Percentiles rank a stretch among this genome's conserved stretches.
phyloP scores from a whole-genome alignment of 805 yeast species.

The Cyberlindnera xylosilytica region DNA sequence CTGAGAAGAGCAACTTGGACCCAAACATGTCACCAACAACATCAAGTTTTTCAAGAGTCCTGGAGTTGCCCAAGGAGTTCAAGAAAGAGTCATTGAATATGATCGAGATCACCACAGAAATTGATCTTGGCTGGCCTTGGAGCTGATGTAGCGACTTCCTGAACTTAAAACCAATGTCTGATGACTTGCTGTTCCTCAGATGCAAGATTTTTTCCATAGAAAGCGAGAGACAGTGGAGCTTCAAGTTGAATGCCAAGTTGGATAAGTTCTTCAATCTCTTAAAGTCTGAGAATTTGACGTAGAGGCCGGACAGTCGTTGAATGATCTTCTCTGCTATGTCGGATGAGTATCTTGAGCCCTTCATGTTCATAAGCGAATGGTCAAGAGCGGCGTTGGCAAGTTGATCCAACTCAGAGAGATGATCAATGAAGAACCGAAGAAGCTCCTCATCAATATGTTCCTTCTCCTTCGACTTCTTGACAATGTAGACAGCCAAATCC shows the following conservation, averaged over 20 bases:
- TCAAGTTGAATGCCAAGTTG: constrained; percentile 40
- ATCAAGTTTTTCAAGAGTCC: constrained; percentile 20
- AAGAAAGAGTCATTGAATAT: constrained; percentile 18
- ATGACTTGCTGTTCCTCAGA: constrained; percentile 15
- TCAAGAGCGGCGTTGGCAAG: constrained; percentile 4
- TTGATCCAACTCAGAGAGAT: constrained; percentile 2
- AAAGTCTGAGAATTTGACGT: constrained; percentile 23
- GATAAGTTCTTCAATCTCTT: constrained; percentile 46
- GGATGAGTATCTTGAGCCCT: background rate
- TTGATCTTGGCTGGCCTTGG: constrained; percentile 8
- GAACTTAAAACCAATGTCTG: constrained; percentile 29
- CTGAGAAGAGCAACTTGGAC: constrained; percentile 4
- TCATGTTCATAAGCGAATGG: constrained; percentile 1
- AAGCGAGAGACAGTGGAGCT: constrained; percentile 20
- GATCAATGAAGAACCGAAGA: constrained; percentile 5
- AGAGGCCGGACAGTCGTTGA: constrained; percentile 21
- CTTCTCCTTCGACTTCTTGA: background rate
- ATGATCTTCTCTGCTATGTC: constrained; percentile 15
- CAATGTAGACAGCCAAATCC: constrained; percentile 14
- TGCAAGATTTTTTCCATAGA: constrained; percentile 29
- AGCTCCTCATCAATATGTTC: constrained; percentile 1
- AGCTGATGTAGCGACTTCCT: constrained; percentile 32
- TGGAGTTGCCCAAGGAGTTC: constrained; percentile 4
- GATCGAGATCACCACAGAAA: background rate
- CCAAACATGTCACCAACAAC: constrained; percentile 13